These are phyloP conservation scores for Trichoderma oligosporum DNA, from an alignment of 2,329 filamentous ascomycete species.

Conservation along the genomic window DNA sequence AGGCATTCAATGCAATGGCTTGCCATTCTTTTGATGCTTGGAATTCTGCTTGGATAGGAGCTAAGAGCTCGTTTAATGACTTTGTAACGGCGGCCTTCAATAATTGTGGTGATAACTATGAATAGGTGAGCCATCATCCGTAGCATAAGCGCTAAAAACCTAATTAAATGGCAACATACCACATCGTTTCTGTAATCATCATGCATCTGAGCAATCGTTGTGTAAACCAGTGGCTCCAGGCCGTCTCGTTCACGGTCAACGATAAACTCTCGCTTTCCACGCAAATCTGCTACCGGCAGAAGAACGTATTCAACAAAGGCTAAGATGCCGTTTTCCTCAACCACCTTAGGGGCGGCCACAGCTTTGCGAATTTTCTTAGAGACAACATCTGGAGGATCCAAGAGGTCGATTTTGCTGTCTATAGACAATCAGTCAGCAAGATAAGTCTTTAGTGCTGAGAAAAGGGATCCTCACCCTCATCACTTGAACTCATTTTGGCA, in stretches of 20 bases:
- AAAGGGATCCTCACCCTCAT: conserved; percentile 46
- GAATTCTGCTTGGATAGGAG: conserved; percentile 73
- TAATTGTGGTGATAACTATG: conserved; percentile 70
- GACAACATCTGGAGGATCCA: conserved; percentile 72
- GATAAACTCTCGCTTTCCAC: conserved; percentile 58
- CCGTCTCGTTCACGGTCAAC: conserved; percentile 63
- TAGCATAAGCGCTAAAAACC: background rate
- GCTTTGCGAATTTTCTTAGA: conserved; percentile 85
- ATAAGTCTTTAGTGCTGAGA: background rate
- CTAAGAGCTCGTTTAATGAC: conserved; percentile 68
- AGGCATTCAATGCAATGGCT: conserved; percentile 64
- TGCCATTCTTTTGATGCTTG: conserved; percentile 74
- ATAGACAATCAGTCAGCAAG: conserved; percentile 25
- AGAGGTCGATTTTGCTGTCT: conserved; percentile 89
- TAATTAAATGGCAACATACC: conserved; percentile 45
- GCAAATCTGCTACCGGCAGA: conserved; percentile 69
- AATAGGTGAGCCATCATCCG: background rate
- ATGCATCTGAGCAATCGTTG: conserved; percentile 67
- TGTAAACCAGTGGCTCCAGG: conserved; percentile 73
- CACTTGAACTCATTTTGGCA: conserved; percentile 82
- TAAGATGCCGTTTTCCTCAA: conserved; percentile 83
- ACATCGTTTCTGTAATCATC: conserved; percentile 77
- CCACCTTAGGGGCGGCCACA: conserved; percentile 67
- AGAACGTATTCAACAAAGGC: conserved; percentile 85
- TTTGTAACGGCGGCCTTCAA: conserved; percentile 80